Conservation (phyloP, 768 basidiomycete genomes). For the Lactifluus pinguis region DNA sequence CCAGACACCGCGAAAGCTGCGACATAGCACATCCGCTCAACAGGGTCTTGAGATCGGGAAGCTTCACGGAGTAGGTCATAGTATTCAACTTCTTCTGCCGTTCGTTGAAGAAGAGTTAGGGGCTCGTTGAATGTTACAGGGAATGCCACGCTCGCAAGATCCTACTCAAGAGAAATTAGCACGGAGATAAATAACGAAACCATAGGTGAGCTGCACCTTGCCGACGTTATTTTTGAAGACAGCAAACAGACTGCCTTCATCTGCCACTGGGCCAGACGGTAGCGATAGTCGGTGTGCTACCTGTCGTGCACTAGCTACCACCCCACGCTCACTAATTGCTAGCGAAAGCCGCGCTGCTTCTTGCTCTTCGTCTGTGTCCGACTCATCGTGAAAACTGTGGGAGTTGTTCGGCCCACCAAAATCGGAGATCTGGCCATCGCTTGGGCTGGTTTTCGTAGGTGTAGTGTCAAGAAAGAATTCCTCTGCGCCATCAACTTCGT, state of each 20-base stretch:
- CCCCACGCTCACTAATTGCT: constrained; percentile 4
- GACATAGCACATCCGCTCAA: constrained; percentile 63
- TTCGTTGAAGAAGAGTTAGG: constrained; percentile 68
- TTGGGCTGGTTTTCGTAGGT: constrained; percentile 20
- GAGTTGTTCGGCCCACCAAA: constrained; percentile 33
- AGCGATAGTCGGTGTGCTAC: constrained; percentile 46
- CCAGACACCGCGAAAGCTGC: constrained; percentile 81
- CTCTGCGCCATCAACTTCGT: constrained; percentile 49
- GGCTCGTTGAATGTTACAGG: constrained; percentile 92
- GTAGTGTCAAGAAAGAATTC: constrained; percentile 50
- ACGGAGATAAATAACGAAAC: background rate
- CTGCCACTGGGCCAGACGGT: constrained; percentile 51
- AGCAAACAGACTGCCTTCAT: constrained; percentile 76
- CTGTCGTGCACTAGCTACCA: background rate
- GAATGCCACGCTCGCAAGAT: constrained; percentile 71
- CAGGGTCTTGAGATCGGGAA: constrained; percentile 43
- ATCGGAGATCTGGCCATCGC: constrained; percentile 27
- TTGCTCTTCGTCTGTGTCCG: constrained; percentile 39
- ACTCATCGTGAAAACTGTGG: constrained; percentile 46
- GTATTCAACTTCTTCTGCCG: constrained; percentile 82
- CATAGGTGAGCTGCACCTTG: constrained; percentile 41
- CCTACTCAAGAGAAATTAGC: constrained; percentile 33
- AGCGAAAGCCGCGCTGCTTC: constrained; percentile 13
- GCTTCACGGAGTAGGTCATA: constrained; percentile 60
- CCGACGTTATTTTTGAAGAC: constrained; percentile 85